Evolutionary conservation across 1,139 yeast genomes (phyloP).

Genomic region (Wickerhamiella pararugosa): DNA sequence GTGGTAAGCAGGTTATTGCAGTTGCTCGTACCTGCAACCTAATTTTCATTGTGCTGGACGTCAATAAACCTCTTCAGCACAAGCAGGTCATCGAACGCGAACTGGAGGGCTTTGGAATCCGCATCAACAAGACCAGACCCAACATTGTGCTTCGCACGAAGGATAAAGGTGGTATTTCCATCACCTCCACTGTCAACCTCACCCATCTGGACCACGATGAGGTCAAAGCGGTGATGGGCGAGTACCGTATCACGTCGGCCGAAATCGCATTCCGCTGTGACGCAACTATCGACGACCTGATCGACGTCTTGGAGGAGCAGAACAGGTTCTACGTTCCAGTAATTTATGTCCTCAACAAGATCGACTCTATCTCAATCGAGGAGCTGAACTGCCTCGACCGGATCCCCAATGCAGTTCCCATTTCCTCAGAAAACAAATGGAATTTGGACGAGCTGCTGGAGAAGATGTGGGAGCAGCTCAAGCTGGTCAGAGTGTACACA

Average conservation of each 20-base stretch:
- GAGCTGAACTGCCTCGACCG: conserved; percentile 79
- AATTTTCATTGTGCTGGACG: conserved; percentile 85
- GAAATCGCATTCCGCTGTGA: conserved; percentile 94
- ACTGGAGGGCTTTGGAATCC: conserved; percentile 91
- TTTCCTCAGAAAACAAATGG: conserved; percentile 93
- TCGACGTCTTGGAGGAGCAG: conserved; percentile 83
- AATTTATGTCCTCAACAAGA: conserved; percentile 81
- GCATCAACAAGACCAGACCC: conserved; percentile 84
- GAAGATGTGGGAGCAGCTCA: conserved; percentile 84
- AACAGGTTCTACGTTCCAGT: conserved; percentile 92
- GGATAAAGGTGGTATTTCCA: conserved; percentile 89
- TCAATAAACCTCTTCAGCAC: conserved; percentile 87
- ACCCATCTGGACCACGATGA: conserved; percentile 87
- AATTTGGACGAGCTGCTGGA: conserved; percentile 87
- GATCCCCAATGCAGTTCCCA: conserved; percentile 94
- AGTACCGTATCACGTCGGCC: conserved; percentile 91
- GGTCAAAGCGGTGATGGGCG: conserved; percentile 89
- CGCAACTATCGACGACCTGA: conserved; percentile 90
- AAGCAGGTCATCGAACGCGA: conserved; percentile 88
- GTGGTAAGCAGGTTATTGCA: conserved; percentile 98
- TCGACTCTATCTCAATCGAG: conserved; percentile 85
- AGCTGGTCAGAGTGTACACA: conserved; percentile 87
- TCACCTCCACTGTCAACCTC: conserved; percentile 83
- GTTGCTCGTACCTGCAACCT: conserved; percentile 93
- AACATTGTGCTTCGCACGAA: conserved; percentile 81